These are phyloP conservation scores for Skeletonema costatum DNA, from an alignment of 108 stramenopile genomes.

Conservation along the genomic window DNA sequence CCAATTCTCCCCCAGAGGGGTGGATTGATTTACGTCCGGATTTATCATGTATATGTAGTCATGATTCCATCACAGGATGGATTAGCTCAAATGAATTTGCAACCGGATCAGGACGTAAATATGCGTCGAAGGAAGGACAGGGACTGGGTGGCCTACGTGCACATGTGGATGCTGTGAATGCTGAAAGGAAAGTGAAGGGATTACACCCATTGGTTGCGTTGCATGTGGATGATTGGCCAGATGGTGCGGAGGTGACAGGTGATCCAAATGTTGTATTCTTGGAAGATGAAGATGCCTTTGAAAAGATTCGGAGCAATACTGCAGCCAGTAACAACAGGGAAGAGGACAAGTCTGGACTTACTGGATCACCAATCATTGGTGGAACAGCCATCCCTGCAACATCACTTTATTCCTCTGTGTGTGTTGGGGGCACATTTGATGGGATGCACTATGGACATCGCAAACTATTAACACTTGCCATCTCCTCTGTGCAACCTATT, in stretches of 20 bases:
- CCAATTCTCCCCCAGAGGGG: constrained; percentile 83
- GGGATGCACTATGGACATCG: constrained; percentile 94
- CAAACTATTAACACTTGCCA: constrained; percentile 85
- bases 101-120: constrained; percentile 51
- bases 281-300: constrained; percentile 67
- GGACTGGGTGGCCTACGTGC: constrained; percentile 72
- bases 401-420: constrained; percentile 72
- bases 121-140: constrained; percentile 35
- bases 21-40: constrained; percentile 74
- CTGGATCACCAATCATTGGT: constrained; percentile 40
- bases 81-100: constrained; percentile 52
- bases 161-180: constrained; percentile 80
- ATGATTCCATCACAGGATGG: constrained; percentile 85
- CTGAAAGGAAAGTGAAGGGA: constrained; percentile 55
- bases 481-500: constrained; percentile 73
- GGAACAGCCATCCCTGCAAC: constrained; percentile 61
- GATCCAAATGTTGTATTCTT: constrained; percentile 72
- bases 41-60: constrained; percentile 70
- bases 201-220: constrained; percentile 58
- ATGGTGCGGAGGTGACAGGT: constrained; percentile 54
- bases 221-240: constrained; percentile 80
- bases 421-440: constrained; percentile 93
- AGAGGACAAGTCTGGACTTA: constrained; percentile 5
- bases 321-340: background rate
- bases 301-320: constrained; percentile 17